These are phyloP conservation scores for Starmera caribaea DNA, from an alignment of 805 yeast genomes.

Conservation along the genomic window DNA sequence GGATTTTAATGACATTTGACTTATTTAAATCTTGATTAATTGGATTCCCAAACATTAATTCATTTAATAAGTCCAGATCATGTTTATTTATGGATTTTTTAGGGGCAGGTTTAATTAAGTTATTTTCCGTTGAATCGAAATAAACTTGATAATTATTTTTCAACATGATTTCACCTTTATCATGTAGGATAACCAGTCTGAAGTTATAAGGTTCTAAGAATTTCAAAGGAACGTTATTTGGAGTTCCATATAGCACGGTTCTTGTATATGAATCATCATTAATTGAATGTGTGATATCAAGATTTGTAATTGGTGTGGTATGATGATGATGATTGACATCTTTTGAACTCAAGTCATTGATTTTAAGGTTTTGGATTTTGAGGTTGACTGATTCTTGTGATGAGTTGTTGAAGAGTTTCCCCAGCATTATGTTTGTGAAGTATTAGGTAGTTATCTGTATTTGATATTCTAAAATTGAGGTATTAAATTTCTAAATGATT, in stretches of 20 bases:
- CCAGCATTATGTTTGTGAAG: not conserved
- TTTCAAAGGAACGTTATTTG: slow-evolving; percentile 4
- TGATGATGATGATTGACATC: too few species aligned
- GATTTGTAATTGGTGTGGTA: not conserved
- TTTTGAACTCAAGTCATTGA: too few species aligned
- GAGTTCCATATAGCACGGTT: slow-evolving; percentile 17
- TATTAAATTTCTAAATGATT: too few species aligned
- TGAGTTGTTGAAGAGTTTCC: not conserved
- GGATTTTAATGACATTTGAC: slow-evolving; percentile 14
- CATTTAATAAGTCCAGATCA: slow-evolving; percentile 17
- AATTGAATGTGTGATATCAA: not conserved
- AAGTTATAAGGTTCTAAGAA: slow-evolving; percentile 14
- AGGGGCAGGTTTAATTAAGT: slow-evolving; percentile 9
- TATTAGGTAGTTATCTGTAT: too few species aligned
- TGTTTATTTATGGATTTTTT: slow-evolving; percentile 7
- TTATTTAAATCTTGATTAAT: slow-evolving; percentile 21
- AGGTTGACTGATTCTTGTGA: not conserved
- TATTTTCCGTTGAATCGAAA: slow-evolving; percentile 21
- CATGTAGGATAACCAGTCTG: slow-evolving; percentile 26
- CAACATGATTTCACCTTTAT: slow-evolving; percentile 26
- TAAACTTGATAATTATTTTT: slow-evolving; percentile 24
- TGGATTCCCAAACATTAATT: slow-evolving; percentile 31
- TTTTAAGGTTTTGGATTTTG: too few species aligned
- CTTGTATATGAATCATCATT: slow-evolving; percentile 18
- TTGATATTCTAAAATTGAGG: too few species aligned